Percentiles rank a stretch among this genome's conserved stretches.
phyloP scores from a whole-genome alignment of 768 basidiomycete species.

The Hortiboletus flavorubellus region DNA sequence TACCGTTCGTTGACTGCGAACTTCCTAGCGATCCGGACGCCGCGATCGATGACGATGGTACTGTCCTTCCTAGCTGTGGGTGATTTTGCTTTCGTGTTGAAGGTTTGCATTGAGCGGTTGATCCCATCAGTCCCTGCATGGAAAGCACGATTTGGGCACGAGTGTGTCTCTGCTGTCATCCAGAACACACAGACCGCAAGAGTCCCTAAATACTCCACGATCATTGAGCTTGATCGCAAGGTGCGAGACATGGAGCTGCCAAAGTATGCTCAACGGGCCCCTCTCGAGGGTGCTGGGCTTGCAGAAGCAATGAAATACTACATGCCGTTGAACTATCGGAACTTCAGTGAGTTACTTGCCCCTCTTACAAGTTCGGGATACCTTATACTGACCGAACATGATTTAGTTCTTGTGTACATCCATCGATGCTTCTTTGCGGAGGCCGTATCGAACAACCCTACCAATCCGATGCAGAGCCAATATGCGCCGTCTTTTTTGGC shows the following conservation, averaged over 20 bases:
- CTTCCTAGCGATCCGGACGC: slow-evolving; percentile 59
- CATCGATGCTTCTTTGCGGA: slow-evolving; percentile 78
- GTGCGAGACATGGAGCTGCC: slow-evolving; percentile 68
- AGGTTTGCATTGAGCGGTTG: background rate
- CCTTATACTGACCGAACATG: background rate
- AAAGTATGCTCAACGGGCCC: slow-evolving; percentile 50
- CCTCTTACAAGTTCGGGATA: background rate
- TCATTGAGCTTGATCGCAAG: slow-evolving; percentile 62
- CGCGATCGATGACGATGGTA: slow-evolving; percentile 57
- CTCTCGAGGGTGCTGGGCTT: slow-evolving; percentile 49
- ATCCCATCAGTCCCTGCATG: slow-evolving; percentile 53
- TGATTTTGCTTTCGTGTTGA: slow-evolving; percentile 1
- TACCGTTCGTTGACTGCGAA: slow-evolving; percentile 72
- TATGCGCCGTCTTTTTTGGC: slow-evolving; percentile 67
- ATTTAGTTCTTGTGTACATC: slow-evolving; percentile 62
- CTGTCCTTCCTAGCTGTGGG: slow-evolving; percentile 57
- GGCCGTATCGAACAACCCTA: slow-evolving; percentile 60
- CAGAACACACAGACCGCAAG: slow-evolving; percentile 64
- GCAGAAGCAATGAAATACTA: slow-evolving; percentile 67
- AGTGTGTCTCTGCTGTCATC: slow-evolving; percentile 65
- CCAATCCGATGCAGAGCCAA: slow-evolving; percentile 64
- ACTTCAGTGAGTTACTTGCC: slow-evolving; percentile 49
- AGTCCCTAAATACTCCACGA: slow-evolving; percentile 58
- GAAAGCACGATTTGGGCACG: slow-evolving; percentile 67
- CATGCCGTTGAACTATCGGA: slow-evolving; percentile 73